phyloP scores from a whole-genome alignment of 495 filamentous ascomycete genomes.

The Penicillium silybi region DNA sequence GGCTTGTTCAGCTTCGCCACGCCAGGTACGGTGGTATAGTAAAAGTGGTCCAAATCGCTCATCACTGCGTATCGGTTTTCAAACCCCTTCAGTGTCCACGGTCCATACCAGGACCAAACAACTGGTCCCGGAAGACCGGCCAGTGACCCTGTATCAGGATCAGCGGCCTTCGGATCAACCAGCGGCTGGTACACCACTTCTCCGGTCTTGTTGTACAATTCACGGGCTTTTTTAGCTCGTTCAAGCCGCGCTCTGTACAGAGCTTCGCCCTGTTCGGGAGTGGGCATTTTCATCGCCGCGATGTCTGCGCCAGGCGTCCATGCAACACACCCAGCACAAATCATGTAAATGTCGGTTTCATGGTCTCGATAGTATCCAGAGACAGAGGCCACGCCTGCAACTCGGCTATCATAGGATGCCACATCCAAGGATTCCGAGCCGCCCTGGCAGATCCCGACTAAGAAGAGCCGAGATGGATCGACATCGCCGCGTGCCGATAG shows the following conservation, averaged over 20 bases:
- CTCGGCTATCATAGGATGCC: constrained; percentile 19
- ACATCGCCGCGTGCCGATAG: constrained; percentile 13
- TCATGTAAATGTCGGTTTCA: constrained; percentile 24
- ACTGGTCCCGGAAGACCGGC: constrained; percentile 20
- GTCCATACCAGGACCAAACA: constrained; percentile 23
- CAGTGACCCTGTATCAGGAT: constrained; percentile 16
- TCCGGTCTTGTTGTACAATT: constrained; percentile 17
- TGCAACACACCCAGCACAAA: constrained; percentile 22
- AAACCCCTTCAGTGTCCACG: constrained; percentile 22
- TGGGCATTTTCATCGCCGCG: constrained; percentile 16
- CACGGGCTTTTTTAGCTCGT: constrained; percentile 15
- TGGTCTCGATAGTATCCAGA: constrained; percentile 23
- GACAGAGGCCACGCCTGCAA: constrained; percentile 19
- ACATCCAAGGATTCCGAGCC: constrained; percentile 21
- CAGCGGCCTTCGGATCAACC: constrained; percentile 19
- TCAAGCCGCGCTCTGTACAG: constrained; percentile 17
- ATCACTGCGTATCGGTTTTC: constrained; percentile 23
- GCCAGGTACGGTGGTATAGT: constrained; percentile 19
- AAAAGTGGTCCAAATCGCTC: constrained; percentile 22
- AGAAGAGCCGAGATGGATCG: constrained; percentile 13
- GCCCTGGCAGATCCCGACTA: constrained; percentile 22
- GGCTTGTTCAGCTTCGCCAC: constrained; percentile 20
- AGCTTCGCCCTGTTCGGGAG: constrained; percentile 19
- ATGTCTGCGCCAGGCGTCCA: constrained; percentile 16
- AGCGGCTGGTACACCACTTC: constrained; percentile 22